Percentiles rank a stretch among this genome's conserved stretches.
These are phyloP conservation scores for Fonsecaea multimorphosa DNA, from an alignment of 2,329 filamentous ascomycete species.

Conservation along the genomic window DNA sequence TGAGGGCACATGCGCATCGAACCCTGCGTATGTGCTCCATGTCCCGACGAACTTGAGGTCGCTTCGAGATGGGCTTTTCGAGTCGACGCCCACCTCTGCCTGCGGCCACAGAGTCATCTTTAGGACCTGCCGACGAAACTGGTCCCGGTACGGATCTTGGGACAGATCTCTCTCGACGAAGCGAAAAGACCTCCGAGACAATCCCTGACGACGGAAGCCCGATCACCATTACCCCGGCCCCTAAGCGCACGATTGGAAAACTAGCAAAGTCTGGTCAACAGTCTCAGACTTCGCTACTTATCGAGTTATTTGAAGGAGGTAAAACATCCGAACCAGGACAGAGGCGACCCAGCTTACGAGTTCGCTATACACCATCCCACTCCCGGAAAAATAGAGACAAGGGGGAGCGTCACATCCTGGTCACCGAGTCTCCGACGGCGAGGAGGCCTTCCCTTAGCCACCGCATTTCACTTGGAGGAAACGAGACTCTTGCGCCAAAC, in stretches of 20 bases:
- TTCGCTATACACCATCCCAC: constrained; percentile 78
- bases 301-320: constrained; percentile 91
- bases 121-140: constrained; percentile 51
- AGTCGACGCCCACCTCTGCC: constrained; percentile 56
- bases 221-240: constrained; percentile 82
- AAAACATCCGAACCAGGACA: constrained; percentile 63
- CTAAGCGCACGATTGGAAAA: constrained; percentile 67
- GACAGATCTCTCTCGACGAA: constrained; percentile 58
- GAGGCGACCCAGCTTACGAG: constrained; percentile 80
- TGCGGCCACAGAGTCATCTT: constrained; percentile 55
- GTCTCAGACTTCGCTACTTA: constrained; percentile 88
- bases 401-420: constrained; percentile 76
- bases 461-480: constrained; percentile 67
- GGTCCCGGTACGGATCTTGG: constrained; percentile 52
- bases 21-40: constrained; percentile 25
- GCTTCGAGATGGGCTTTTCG: constrained; percentile 55
- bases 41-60: constrained; percentile 23
- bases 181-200: constrained; percentile 58
- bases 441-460: constrained; percentile 73
- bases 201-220: constrained; percentile 69
- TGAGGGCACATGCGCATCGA: constrained; percentile 22
- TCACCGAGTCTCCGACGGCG: constrained; percentile 77
- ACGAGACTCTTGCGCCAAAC: constrained; percentile 42
- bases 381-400: constrained; percentile 57
- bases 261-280: constrained; percentile 60